Evolutionary conservation across 2,329 filamentous ascomycete genomes (phyloP).

Genomic region (Neodidymelliopsis sp.): DNA sequence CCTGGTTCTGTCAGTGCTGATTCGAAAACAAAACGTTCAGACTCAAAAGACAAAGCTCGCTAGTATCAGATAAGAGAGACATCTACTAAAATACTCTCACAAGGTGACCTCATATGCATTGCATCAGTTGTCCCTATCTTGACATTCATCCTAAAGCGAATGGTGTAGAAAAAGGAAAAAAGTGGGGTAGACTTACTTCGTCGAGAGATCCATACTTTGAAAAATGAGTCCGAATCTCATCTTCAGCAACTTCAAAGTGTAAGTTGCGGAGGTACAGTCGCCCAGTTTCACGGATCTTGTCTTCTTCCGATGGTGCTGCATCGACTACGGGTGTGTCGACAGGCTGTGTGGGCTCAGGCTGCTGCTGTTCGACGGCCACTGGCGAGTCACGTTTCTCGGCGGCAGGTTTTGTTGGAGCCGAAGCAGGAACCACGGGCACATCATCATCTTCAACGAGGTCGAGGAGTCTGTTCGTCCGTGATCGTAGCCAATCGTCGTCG

Average conservation of each 20-base stretch:
- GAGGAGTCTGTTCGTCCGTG: constrained; percentile 83
- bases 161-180: constrained; percentile 29
- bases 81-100: constrained; percentile 99
- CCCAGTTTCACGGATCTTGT: constrained; percentile 73
- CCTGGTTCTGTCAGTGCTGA: constrained; percentile 61
- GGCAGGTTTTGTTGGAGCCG: constrained; percentile 13
- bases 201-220: constrained; percentile 75
- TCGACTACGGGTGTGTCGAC: constrained; percentile 37
- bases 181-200: constrained; percentile 78
- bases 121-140: constrained; percentile 99
- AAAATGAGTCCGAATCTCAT: constrained; percentile 78
- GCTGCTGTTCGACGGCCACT: constrained; percentile 15
- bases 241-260: constrained; percentile 78
- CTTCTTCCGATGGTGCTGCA: constrained; percentile 55
- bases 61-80: constrained; percentile 84
- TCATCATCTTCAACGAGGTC: constrained; percentile 83
- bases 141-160: constrained; percentile 80
- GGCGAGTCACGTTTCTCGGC: constrained; percentile 20
- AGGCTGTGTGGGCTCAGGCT: constrained; percentile 4
- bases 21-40: background rate
- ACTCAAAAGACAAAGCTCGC: constrained; percentile 15
- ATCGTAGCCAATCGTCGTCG: constrained; percentile 91
- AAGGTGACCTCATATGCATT: constrained; percentile 85
- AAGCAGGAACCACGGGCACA: constrained; percentile 27
- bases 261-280: constrained; percentile 91